Conservation (phyloP, 2,329 filamentous ascomycete species). For the Phialocephala sp. region DNA sequence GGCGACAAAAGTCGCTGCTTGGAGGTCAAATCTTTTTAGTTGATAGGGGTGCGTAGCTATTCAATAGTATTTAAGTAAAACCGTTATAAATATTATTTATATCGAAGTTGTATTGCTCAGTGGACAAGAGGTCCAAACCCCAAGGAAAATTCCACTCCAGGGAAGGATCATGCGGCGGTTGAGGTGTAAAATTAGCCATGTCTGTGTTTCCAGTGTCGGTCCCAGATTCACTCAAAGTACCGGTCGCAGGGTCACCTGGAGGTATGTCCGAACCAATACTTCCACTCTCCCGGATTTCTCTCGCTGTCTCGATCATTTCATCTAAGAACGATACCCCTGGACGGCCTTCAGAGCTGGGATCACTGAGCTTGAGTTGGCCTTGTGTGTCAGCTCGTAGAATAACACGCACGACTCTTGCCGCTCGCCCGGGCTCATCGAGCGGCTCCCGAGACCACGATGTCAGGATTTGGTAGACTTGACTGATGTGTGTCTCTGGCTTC, state of each 20-base stretch:
- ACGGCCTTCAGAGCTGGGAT: not conserved
- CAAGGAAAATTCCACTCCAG: slow-evolving; percentile 25
- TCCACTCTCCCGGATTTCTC: not conserved
- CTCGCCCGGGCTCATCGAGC: slow-evolving; percentile 1
- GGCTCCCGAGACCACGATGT: not conserved
- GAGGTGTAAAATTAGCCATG: not conserved
- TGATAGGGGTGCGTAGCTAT: not conserved
- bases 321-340: not conserved
- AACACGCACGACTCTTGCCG: not conserved
- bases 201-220: not conserved
- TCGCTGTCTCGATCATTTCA: not conserved
- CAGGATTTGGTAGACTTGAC: not conserved
- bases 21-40: not conserved
- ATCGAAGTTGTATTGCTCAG: slow-evolving; percentile 16
- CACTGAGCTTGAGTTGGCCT: not conserved
- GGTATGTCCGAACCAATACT: not conserved
- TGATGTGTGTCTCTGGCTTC: not conserved
- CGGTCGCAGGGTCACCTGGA: not conserved
- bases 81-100: slow-evolving; percentile 11
- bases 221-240: not conserved
- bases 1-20: not conserved
- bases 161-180: slow-evolving; percentile 14
- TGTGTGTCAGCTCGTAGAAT: not conserved
- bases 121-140: slow-evolving; percentile 17
- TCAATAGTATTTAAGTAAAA: not conserved